Evolutionary conservation across 495 filamentous ascomycete genomes (phyloP), one percentile per base, ranked within the genome.

Genomic region (Gamarada debralockiae): DNA sequence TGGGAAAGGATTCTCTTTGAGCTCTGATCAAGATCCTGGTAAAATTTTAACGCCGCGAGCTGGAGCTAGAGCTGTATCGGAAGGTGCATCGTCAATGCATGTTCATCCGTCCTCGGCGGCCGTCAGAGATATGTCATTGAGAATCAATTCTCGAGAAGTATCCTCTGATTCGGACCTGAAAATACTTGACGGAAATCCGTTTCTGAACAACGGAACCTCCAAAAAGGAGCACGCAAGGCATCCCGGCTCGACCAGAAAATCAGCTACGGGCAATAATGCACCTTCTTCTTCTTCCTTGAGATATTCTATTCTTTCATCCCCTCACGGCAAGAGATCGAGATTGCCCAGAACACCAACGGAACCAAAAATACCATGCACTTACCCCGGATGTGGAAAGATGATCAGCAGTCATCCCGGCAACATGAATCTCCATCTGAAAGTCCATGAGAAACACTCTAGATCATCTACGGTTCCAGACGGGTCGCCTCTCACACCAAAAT

Each of bases 1-100:
- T 23, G 40, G 23, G 14, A 22, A 7, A 25, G 33, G n/a, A 18
- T 15, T 41, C 8, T 40, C 52, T 21, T 57, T 56, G 18, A 54
- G 45, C 40, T 51, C 39, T 29, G 48, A 38, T 51, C 45, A 42
- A 8, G 50, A 54, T 34, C 42, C 24, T 15, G 44, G 44, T 29
- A n/a, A 33, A n/a, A n/a, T n/a, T n/a, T n/a, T n/a, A n/a, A 58
- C 50, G 1, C 38, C 55, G 21, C 40, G 44, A 29, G 41, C 10
- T 40, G n/a, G n/a, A 40, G 37, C 13, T 10, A 7, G 6, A 29
- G 27, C 56, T 22, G 53, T 49, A 24, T 57, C 52, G 53, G 55
- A 49, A 29, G 54, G 49, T 49, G 27, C 55, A 8, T 62, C 55
- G 14, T 62, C 59, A n/a, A 38, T 62, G 9, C 38, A 38, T 22